Evolutionary conservation across 768 basidiomycete genomes (phyloP).

Genomic region (Galerina sulciceps): DNA sequence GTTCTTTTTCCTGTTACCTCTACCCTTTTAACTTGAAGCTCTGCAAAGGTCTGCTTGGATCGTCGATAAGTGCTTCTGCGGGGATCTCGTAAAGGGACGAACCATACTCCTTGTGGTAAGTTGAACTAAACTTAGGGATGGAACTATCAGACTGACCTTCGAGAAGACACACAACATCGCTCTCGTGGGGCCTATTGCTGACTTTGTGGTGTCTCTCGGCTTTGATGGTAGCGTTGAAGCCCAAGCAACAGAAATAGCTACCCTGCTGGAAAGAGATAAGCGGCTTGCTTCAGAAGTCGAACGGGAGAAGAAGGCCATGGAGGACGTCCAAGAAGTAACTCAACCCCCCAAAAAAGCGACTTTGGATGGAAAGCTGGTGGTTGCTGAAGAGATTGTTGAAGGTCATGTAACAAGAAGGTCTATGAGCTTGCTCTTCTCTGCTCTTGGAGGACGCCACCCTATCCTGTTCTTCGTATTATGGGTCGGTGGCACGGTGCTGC

Average conservation of each 20-base stretch:
- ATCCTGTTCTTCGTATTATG: constrained; percentile 35
- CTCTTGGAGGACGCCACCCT: constrained; percentile 37
- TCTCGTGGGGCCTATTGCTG: constrained; percentile 46
- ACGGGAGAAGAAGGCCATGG: constrained; percentile 26
- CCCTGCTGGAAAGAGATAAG: constrained; percentile 41
- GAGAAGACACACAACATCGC: constrained; percentile 40
- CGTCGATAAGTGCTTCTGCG: constrained; percentile 77
- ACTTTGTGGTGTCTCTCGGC: constrained; percentile 58
- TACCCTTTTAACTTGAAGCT: constrained; percentile 35
- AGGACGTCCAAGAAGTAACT: constrained; percentile 24
- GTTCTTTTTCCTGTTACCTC: neutral
- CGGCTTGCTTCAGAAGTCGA: constrained; percentile 34
- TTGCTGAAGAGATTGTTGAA: constrained; percentile 63
- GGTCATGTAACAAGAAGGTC: constrained; percentile 24
- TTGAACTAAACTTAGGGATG: neutral
- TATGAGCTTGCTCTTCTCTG: constrained; percentile 39
- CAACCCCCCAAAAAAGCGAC: neutral
- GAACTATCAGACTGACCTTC: neutral
- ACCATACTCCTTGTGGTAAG: constrained; percentile 80
- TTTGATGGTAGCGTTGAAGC: constrained; percentile 46
- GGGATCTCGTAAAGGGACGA: constrained; percentile 71
- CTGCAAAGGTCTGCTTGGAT: constrained; percentile 74
- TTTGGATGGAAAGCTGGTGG: constrained; percentile 57
- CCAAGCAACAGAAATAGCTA: constrained; percentile 46
- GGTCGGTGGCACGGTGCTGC: constrained; percentile 23